Evolutionary conservation across 1,139 yeast genomes (phyloP), one percentile per base, ranked within the genome.

Genomic region (Suhomyces ambrosiae): DNA sequence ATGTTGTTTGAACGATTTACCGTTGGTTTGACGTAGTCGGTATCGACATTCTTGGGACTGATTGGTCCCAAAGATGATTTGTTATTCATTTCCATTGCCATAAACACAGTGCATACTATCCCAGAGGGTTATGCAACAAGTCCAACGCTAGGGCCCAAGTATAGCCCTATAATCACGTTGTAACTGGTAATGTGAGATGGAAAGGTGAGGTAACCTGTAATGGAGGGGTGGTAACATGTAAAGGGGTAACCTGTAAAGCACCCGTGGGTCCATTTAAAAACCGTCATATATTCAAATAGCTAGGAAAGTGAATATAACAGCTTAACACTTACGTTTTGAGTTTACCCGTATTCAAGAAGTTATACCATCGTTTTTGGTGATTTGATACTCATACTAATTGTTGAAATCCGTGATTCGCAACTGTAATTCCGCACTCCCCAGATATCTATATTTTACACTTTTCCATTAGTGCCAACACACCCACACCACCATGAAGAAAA

Each of bases 401-500:
- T n/a, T n/a, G n/a, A n/a, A n/a, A n/a, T n/a, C n/a, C n/a, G n/a
- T n/a, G n/a, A n/a, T n/a, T n/a, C n/a, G n/a, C n/a, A n/a, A n/a
- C n/a, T n/a, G n/a, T n/a, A n/a, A n/a, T n/a, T n/a, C n/a, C n/a
- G n/a, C n/a, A n/a, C n/a, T n/a, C n/a, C n/a, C n/a, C n/a, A n/a
- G n/a, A n/a, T n/a, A n/a, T n/a, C n/a, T n/a, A n/a, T n/a, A n/a
- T n/a, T n/a, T n/a, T n/a, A n/a, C n/a, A n/a, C n/a, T n/a, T n/a
- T n/a, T n/a, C n/a, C n/a, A n/a, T 32, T 5, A 32, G 7, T 27
- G 40, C 32, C 40, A 36, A 37, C 40, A 24, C 37, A 29, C 27
- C 35, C 30, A 6, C 16, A 17, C 7, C 32, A 23, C 9, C 24
- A 42, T 55, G 41, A 60, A 61, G 50, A 61, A 52, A 43, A 54